Evolutionary conservation across 1,284 basidiomycete genomes (phyloP).

Genomic region (Heterobasidion occidentale): DNA sequence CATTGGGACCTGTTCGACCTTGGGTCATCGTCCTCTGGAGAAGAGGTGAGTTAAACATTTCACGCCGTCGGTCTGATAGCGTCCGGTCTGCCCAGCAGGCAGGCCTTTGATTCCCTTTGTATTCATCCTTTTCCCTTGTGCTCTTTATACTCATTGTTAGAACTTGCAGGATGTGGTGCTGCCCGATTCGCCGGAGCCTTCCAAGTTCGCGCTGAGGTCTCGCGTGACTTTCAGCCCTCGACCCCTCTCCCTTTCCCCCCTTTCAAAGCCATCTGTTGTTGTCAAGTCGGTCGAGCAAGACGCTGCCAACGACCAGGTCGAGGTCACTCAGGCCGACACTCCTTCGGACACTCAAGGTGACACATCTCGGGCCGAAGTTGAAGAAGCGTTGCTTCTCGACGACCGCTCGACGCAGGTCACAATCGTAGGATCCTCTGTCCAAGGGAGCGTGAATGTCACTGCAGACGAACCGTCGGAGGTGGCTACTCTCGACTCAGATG

Average conservation of each 20-base stretch:
- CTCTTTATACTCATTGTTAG: neutral
- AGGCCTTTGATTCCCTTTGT: neutral
- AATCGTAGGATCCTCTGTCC: too few relatives aligned
- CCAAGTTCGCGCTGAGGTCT: slow-evolving; percentile 10
- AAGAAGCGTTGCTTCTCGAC: too few relatives aligned
- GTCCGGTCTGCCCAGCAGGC: neutral
- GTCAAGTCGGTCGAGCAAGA: neutral
- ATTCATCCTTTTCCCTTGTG: neutral
- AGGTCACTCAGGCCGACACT: neutral
- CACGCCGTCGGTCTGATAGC: neutral
- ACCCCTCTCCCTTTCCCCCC: neutral
- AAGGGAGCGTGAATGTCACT: too few relatives aligned
- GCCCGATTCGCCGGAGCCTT: slow-evolving; percentile 9
- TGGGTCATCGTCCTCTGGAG: slow-evolving; percentile 5
- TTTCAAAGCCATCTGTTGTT: neutral
- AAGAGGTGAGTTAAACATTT: slow-evolving; percentile 5
- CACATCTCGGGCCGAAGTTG: too few relatives aligned
- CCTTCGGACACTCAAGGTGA: too few relatives aligned
- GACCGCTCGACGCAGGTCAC: too few relatives aligned
- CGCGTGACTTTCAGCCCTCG: slow-evolving; percentile 2
- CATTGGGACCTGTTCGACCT: slow-evolving; percentile 4
- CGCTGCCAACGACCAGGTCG: neutral
- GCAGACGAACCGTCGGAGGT: too few relatives aligned
- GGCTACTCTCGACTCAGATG: too few relatives aligned
- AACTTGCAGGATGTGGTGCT: slow-evolving; percentile 9